Evolutionary conservation across 805 yeast species (phyloP).

Genomic region (Metschnikowia baotianmanensis): DNA sequence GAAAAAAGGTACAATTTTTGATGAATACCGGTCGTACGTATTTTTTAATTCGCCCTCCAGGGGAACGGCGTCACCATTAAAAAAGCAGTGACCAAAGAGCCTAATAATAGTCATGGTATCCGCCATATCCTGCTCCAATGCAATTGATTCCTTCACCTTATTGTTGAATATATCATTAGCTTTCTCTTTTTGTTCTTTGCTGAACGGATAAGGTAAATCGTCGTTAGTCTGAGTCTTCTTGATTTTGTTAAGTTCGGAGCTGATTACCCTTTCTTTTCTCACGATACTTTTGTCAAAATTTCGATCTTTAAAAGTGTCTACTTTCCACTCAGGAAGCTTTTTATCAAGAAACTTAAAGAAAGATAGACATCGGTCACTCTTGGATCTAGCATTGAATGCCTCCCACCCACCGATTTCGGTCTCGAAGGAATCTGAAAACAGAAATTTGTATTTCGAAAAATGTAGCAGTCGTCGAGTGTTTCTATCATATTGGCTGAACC

Average conservation of each 20-base stretch:
- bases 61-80: not conserved
- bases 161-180: constrained; percentile 3
- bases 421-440: constrained; percentile 10
- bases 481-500: constrained; percentile 7
- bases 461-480: constrained; percentile 12
- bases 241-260: constrained; percentile 3
- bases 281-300: constrained; percentile 15
- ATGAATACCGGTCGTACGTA: constrained; percentile 10
- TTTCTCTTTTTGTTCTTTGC: constrained; percentile 4
- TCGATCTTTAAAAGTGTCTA: constrained; percentile 1
- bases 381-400: constrained; percentile 9
- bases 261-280: constrained; percentile 9
- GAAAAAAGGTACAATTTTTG: constrained; percentile 13
- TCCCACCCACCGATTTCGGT: constrained; percentile 12
- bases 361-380: constrained; percentile 10
- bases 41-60: constrained; percentile 3
- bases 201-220: constrained; percentile 6
- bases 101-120: constrained; percentile 18
- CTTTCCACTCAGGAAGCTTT: constrained; percentile 16
- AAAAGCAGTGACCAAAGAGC: constrained; percentile 19
- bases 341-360: constrained; percentile 13
- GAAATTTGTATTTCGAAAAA: constrained; percentile 14
- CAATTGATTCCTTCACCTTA: constrained; percentile 3
- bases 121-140: constrained; percentile 18
- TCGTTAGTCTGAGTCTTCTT: constrained; percentile 1